Evolutionary conservation across 108 stramenopile genomes (phyloP), one percentile per base, ranked within the genome.

Genomic region (Cyclotella sp.): DNA sequence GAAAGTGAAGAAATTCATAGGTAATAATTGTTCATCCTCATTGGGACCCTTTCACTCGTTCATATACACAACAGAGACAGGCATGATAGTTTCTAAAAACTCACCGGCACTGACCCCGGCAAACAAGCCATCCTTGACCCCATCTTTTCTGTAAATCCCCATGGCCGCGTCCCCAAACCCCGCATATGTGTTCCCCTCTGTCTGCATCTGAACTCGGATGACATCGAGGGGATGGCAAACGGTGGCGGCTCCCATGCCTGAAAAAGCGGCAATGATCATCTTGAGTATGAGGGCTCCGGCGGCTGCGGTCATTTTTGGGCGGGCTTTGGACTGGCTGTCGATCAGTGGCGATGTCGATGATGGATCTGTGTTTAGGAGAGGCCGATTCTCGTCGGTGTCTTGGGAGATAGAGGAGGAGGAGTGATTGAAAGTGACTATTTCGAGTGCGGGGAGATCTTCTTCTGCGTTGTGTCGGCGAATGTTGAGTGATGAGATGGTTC

Each of bases 171-270:
- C 86, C 21, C 72, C 14, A 28, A 88, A 61, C 14, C 77, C 73
- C 1, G 28, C 42, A 67, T 79, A 75, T 39, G 78, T 75, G 26
- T 49, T 26, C 5, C 87, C 87, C 44, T 85, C 84, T 12, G 90
- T 91, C 81, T 91, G 90, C 88, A 91, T 89, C 65, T 91, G 90
- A 15, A 89, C 88, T 21, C 88, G 78, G 61, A 91, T 81, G 53
- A 91, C 90, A 73, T 91, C 90, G 45, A 91, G 77, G 1, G 90
- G 90, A 65, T 91, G 90, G 60, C 90, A 91, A 43, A 89, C 43
- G 9, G 88, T 91, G 53, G 90, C 90, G n/a, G 90, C 90, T 0
- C 87, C 89, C 89, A 90, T 90, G 44, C 89, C 89, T n/a, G 74
- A 58, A 51, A 88, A 85, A 59, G 89, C 89, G 52, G 89, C 87